These are phyloP conservation scores for Aspergillus japonicus DNA, from an alignment of 2,329 filamentous ascomycete species.

Conservation along the genomic window DNA sequence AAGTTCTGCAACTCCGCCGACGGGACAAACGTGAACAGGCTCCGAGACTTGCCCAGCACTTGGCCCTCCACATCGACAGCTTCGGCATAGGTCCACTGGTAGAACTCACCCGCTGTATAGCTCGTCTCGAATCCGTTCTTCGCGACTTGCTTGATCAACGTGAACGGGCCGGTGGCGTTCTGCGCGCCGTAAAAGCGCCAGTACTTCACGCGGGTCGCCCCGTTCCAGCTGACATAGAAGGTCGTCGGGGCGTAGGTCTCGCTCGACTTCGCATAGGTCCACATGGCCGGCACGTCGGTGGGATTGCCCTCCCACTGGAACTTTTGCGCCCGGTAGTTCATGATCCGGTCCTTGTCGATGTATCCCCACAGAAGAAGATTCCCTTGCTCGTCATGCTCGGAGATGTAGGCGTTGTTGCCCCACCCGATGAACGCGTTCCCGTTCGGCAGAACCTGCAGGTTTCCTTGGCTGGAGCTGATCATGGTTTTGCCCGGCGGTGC, in stretches of 20 bases:
- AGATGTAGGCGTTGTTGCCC: conserved; percentile 44
- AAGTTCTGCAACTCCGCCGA: conserved; percentile 33
- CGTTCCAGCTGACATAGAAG: conserved; percentile 44
- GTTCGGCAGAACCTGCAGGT: conserved; percentile 39
- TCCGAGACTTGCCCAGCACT: conserved; percentile 34
- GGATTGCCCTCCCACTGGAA: conserved; percentile 44
- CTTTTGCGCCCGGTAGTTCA: conserved; percentile 46
- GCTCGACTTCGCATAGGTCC: conserved; percentile 36
- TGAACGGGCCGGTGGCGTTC: conserved; percentile 34
- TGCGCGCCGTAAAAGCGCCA: conserved; percentile 38
- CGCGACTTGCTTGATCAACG: conserved; percentile 25
- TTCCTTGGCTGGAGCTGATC: conserved; percentile 41
- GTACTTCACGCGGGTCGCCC: conserved; percentile 37
- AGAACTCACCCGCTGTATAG: conserved; percentile 30
- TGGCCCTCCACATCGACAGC: conserved; percentile 34
- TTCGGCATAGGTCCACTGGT: conserved; percentile 36
- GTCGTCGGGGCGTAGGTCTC: conserved; percentile 28
- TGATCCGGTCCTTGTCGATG: conserved; percentile 34
- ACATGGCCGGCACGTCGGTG: conserved; percentile 42
- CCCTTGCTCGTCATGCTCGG: conserved; percentile 40
- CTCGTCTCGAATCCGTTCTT: conserved; percentile 43
- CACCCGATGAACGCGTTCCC: conserved; percentile 42
- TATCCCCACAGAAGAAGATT: conserved; percentile 39
- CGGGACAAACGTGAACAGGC: conserved; percentile 39
- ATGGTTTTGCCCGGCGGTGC: conserved; percentile 23